Conservation (phyloP, 352 stramenopile species). For the Pythium brassicae region DNA sequence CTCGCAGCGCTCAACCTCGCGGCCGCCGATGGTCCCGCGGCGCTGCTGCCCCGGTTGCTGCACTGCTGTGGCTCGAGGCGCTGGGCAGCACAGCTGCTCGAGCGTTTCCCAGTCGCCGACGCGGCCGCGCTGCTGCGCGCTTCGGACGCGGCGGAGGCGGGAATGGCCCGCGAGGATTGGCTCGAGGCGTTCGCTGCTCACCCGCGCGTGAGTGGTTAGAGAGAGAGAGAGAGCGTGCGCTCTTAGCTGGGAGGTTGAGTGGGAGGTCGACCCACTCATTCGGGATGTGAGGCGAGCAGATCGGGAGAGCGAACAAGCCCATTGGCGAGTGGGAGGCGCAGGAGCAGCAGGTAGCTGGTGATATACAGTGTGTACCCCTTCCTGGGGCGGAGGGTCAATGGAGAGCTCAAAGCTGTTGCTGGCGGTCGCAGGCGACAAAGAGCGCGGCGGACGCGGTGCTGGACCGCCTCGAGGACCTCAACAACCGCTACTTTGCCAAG, state of each 20-base stretch:
- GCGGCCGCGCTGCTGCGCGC: conserved; percentile 35
- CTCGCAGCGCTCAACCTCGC: conserved; percentile 38
- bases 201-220: conserved; percentile 29
- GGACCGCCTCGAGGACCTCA: conserved; percentile 58
- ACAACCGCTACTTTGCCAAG: conserved; percentile 62
- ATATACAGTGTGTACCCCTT: too few relatives aligned
- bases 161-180: conserved; percentile 49
- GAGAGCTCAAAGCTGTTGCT: too few relatives aligned
- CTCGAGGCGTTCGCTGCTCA: conserved; percentile 68
- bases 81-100: conserved; percentile 42
- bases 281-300: conserved; percentile 20
- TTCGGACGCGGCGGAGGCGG: conserved; percentile 32
- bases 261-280: not conserved
- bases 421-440: conserved; percentile 38
- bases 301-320: conserved; percentile 56
- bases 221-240: too few relatives aligned
- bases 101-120: conserved; percentile 34
- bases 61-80: conserved; percentile 57
- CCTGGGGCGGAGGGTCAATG: not conserved
- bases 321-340: conserved; percentile 75
- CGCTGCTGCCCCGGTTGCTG: conserved; percentile 37
- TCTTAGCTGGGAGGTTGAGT: not conserved
- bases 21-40: conserved; percentile 17
- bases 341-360: conserved; percentile 46
- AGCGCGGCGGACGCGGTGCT: conserved; percentile 39